Percentiles rank a stretch among this genome's conserved stretches.
Evolutionary conservation across 2,329 filamentous ascomycete species (phyloP).

Genomic region (Bimuria novae-zelandiae): DNA sequence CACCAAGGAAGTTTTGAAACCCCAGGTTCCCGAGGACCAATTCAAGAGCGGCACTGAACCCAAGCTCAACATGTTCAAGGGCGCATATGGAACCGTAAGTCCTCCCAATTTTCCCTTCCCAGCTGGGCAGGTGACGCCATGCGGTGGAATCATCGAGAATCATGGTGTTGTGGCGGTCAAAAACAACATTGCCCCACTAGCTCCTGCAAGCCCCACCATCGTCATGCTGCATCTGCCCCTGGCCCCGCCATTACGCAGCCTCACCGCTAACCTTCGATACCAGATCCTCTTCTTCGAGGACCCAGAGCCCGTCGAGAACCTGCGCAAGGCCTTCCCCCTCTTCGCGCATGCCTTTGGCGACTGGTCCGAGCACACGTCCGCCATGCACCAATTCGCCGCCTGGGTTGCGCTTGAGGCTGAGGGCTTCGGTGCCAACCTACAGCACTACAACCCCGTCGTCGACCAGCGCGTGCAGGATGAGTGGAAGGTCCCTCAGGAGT

Average conservation of each 20-base stretch:
- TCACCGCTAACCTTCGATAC: conserved; percentile 14
- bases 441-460: conserved; percentile 91
- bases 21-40: conserved; percentile 67
- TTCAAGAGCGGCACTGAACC: conserved; percentile 59
- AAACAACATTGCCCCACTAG: conserved; percentile 23
- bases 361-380: conserved; percentile 78
- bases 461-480: conserved; percentile 70
- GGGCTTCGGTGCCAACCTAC: conserved; percentile 84
- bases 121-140: too few relatives aligned
- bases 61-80: conserved; percentile 66
- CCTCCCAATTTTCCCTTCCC: background rate
- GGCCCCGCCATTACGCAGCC: background rate
- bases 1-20: conserved; percentile 66
- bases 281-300: conserved; percentile 87
- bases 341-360: conserved; percentile 80
- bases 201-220: conserved; percentile 21
- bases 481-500: conserved; percentile 73
- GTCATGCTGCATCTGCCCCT: background rate
- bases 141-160: background rate
- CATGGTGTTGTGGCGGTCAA: conserved; percentile 1
- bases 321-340: conserved; percentile 70
- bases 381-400: conserved; percentile 79
- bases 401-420: conserved; percentile 85
- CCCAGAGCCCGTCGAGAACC: conserved; percentile 65
- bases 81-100: conserved; percentile 74